Evolutionary conservation across 129 eudicot genomes (phyloP), one percentile per base, ranked within the genome.

Genomic region (Deinandra increscens): DNA sequence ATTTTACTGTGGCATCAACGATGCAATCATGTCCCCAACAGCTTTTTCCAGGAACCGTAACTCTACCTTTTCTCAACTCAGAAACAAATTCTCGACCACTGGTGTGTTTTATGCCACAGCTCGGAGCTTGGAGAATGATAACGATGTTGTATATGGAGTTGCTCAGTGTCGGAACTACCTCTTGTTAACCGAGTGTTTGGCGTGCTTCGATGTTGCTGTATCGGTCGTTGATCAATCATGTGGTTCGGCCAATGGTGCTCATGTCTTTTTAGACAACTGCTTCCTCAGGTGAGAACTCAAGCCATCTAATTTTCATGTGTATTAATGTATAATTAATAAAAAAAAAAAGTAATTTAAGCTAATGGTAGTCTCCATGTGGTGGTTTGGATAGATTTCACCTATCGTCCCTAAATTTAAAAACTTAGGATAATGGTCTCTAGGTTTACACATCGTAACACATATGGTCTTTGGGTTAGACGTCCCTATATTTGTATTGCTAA

Each of bases 191-290:
- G 80, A 79, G 50, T 88, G 96, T 49, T 58, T 88, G 15, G 80
- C 83, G 46, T 88, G 96, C 79, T 88, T 78, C 64, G 81, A 83
- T 77, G 85, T 78, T 6, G 88, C 86, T 0, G 91, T 81, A 22
- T 36, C 76, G 19, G 75, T 34, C 51, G 69, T 88, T 31, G 45
- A 80, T 23, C 75, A 2, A 36, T 4, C 76, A n/a, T 88, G 96
- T 73, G 73, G 88, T 38, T 87, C 81, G 60, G 88, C 86, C 0
- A 88, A 83, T 37, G 96, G 96, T n/a, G 95, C 86, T 50, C 80
- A 85, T 60, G 86, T 83, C 29, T 73, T 79, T 12, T 77, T 85
- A 36, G 96, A 88, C 73, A 87, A 86, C 54, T 82, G 95, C 75
- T 83, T 76, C 53, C 86, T 88, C 71, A 85, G 95, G 95, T 69